Conservation (phyloP, 1,139 yeast genomes). For the Taphrina sp. region DNA sequence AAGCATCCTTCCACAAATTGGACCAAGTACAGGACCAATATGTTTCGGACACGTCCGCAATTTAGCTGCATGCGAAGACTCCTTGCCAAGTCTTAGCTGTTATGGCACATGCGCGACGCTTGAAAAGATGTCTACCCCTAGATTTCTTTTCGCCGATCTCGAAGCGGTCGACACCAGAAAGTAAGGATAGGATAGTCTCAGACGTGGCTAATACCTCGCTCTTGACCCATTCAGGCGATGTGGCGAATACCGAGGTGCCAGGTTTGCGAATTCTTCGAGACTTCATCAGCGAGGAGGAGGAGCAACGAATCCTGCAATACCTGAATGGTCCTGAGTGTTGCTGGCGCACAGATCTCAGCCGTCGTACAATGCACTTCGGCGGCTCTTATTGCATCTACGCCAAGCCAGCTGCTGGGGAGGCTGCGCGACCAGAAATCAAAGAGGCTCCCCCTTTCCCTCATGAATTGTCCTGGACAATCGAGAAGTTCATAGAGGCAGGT, state of each 20-base stretch:
- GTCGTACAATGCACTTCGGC: slow-evolving; percentile 20
- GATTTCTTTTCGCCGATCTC: slow-evolving; percentile 15
- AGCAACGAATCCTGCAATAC: background rate
- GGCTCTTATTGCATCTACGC: slow-evolving; percentile 10
- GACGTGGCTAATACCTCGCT: too few relatives aligned
- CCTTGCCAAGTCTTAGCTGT: too few relatives aligned
- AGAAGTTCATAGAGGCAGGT: background rate
- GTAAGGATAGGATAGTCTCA: too few relatives aligned
- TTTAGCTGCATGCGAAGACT: too few relatives aligned
- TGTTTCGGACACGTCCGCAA: too few relatives aligned
- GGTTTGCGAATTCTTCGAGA: slow-evolving; percentile 7
- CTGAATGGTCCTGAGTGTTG: slow-evolving; percentile 3
- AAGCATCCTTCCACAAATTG: too few relatives aligned
- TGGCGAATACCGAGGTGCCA: background rate
- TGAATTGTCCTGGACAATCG: slow-evolving; percentile 4
- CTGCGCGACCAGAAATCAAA: background rate
- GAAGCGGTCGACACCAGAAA: background rate
- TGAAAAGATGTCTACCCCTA: slow-evolving; percentile 1
- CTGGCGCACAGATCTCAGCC: slow-evolving; percentile 6
- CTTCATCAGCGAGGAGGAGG: slow-evolving; percentile 3
- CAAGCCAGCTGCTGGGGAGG: background rate
- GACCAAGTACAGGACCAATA: too few relatives aligned
- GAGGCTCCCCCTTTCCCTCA: slow-evolving; percentile 14
- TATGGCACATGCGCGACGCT: too few relatives aligned
- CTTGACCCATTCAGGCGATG: too few relatives aligned